Evolutionary conservation across 2,329 filamentous ascomycete species (phyloP), one percentile per base, ranked within the genome.

Genomic region (Microdochium bolleyi): DNA sequence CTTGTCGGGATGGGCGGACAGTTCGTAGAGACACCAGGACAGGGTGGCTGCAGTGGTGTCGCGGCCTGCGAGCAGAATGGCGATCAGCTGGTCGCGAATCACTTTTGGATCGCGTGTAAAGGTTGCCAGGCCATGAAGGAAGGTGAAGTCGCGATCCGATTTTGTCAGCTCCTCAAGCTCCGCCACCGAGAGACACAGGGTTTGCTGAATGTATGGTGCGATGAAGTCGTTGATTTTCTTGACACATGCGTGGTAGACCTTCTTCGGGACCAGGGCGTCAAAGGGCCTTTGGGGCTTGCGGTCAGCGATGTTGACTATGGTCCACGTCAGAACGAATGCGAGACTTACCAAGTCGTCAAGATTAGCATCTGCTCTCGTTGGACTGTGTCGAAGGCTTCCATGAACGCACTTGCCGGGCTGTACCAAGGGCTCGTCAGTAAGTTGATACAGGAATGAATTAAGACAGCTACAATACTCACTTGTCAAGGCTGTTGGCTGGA

Each of bases 51-150:
- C 85, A 0, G 85, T 88, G 1, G 85, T 89, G 64, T 89, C 87
- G 49, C 82, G 72, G 2, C 85, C 87, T 2, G 87, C 87, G 11
- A 89, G 74, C 1, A 92, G 76, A 4, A 91, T 77, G 11, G 83
- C 82, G 48, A 89, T 79, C 24, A 91, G 74, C 63, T 92, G 87
- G 66, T 91, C 87, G 22, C 88, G 83, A 32, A 92, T 78, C 11
- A 86, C 75, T 41, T 75, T 76, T 3, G 71, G 69, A 24, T 49
- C 24, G 14, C 48, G 79, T 0, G 87, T 91, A 66, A 83, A 85
- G 19, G 75, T 75, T 16, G 87, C 86, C 8, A 92, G 78, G 50
- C 85, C 85, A 64, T 91, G 84, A n/a, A 91, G 76, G 69, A 92
- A 90, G 1, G 84, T 89, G 60, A 88, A 87, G 44, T 76, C 75